Percentiles rank a stretch among this genome's conserved stretches.
Conservation (phyloP, 202 grass and related monocot species). For the Carex sylvatica region DNA sequence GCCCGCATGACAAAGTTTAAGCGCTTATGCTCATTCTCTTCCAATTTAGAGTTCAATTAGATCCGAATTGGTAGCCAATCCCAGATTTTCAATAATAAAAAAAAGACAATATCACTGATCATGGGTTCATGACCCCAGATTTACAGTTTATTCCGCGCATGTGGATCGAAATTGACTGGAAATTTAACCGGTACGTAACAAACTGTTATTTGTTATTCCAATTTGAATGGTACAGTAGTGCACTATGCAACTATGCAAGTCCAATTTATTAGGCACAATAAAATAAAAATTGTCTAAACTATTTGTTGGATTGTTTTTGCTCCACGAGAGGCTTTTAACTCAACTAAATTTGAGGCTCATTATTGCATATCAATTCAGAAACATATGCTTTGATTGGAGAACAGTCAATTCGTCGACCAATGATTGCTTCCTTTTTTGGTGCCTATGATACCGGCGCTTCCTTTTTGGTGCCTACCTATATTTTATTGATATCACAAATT, state of each 20-base stretch:
- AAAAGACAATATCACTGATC: too few species aligned
- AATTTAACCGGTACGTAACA: too few species aligned
- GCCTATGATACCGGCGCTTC: background rate
- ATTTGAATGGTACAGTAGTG: background rate
- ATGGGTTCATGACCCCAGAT: too few species aligned
- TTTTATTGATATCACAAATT: background rate
- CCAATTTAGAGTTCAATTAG: too few species aligned
- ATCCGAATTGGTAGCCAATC: too few species aligned
- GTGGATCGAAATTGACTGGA: too few species aligned
- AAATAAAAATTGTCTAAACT: background rate
- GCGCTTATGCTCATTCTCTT: too few species aligned
- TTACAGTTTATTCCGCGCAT: too few species aligned
- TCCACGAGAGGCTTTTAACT: background rate
- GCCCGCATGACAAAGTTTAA: too few species aligned
- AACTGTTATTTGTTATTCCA: too few species aligned
- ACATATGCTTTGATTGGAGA: background rate
- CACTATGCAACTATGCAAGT: background rate
- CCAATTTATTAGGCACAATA: background rate
- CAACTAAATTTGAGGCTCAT: slow-evolving; percentile 16
- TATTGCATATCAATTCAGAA: slow-evolving; percentile 10
- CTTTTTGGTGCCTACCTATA: background rate
- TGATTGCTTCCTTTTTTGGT: slow-evolving; percentile 7
- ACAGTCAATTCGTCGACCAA: background rate
- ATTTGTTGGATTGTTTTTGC: background rate
- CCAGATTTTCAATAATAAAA: too few species aligned